phyloP scores from a whole-genome alignment of 73 alveolate species.

The Tetrahymena malaccensis region DNA sequence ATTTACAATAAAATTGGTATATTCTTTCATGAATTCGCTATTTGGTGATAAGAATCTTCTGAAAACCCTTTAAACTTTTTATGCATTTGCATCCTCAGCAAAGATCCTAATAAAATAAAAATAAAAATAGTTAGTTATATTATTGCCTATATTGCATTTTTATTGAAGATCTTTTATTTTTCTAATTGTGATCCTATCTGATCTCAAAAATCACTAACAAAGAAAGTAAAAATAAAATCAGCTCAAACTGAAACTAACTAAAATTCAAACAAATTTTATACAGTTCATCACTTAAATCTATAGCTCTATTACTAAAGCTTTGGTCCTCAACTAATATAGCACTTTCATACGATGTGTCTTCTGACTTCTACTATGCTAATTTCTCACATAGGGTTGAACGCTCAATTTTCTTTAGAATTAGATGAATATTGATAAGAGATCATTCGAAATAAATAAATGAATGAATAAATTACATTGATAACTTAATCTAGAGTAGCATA shows the following conservation, averaged over 20 bases:
- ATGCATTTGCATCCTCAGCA: background rate
- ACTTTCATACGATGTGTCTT: background rate
- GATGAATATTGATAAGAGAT: background rate
- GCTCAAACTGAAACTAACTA: background rate
- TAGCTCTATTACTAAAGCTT: background rate
- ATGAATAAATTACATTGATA: background rate
- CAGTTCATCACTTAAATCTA: background rate
- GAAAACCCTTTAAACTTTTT: background rate
- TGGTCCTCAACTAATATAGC: background rate
- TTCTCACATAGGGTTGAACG: background rate
- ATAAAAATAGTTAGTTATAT: background rate
- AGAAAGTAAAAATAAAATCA: background rate
- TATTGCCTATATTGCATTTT: background rate
- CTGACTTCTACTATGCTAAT: background rate
- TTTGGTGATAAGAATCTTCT: background rate
- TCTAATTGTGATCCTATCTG: background rate
- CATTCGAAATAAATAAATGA: background rate
- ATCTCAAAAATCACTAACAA: background rate
- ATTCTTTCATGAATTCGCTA: background rate
- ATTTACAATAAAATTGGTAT: background rate
- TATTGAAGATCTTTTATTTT: background rate
- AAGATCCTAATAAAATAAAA: background rate
- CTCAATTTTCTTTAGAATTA: background rate
- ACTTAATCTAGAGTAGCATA: background rate
- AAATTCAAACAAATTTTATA: background rate